These are phyloP conservation scores for Ustulina deusta DNA, from an alignment of 2,329 filamentous ascomycete species.

Conservation along the genomic window DNA sequence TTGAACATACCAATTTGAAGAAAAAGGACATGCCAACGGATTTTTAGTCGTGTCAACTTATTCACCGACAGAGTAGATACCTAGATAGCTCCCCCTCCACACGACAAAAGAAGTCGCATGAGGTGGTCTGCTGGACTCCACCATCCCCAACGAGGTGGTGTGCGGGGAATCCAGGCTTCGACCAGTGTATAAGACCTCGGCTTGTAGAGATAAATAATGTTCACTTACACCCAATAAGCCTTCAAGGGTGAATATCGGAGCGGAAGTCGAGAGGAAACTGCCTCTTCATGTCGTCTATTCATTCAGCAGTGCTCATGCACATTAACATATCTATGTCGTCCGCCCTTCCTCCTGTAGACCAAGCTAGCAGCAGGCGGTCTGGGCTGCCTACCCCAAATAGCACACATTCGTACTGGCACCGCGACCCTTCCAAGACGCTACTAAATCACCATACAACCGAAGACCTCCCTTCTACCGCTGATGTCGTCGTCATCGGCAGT, in stretches of 20 bases:
- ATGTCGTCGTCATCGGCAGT: constrained; percentile 79
- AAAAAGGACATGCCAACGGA: not conserved
- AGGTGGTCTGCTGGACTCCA: constrained; percentile 28
- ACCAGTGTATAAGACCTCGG: not conserved
- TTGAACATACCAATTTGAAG: not conserved
- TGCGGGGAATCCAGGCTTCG: constrained; percentile 23
- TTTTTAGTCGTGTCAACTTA: not conserved
- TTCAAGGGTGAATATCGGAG: not conserved
- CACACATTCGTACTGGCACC: constrained; percentile 79
- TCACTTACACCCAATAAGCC: not conserved
- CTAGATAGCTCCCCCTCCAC: constrained; percentile 1
- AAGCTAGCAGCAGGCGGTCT: constrained; percentile 52
- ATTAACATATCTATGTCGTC: constrained; percentile 15
- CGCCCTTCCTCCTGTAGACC: constrained; percentile 5
- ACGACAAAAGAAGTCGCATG: constrained; percentile 15
- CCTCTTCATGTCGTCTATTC: not conserved
- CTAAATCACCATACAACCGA: constrained; percentile 75
- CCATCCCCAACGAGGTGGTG: not conserved
- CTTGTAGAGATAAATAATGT: not conserved
- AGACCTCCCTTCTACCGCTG: constrained; percentile 70
- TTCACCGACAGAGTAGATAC: not conserved
- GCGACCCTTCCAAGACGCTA: constrained; percentile 72
- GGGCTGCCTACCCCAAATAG: constrained; percentile 71
- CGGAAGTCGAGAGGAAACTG: not conserved
- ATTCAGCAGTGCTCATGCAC: not conserved